phyloP scores from a whole-genome alignment of 2,329 filamentous ascomycete genomes.

The Chrysosporium keratinophilum region DNA sequence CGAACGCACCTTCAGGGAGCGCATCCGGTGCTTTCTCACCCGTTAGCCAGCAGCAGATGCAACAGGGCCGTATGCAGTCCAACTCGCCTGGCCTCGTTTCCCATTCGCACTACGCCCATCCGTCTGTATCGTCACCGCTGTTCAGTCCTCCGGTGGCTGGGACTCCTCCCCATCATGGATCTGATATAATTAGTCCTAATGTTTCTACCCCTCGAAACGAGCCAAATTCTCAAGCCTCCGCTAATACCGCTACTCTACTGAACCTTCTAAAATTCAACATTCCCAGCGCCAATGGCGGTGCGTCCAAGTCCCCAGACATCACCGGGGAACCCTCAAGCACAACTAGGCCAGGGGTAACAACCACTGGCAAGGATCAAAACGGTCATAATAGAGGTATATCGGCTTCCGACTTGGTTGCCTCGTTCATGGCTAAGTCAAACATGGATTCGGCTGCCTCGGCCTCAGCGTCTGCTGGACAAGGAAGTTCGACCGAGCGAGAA shows the following conservation, averaged over 20 bases:
- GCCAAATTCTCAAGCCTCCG: constrained; percentile 32
- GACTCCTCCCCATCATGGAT: constrained; percentile 47
- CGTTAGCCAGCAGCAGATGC: constrained; percentile 24
- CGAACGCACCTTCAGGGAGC: constrained; percentile 30
- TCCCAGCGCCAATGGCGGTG: constrained; percentile 23
- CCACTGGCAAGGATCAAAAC: constrained; percentile 18
- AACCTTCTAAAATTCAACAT: constrained; percentile 57
- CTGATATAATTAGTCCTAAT: constrained; percentile 50
- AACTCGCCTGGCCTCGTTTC: constrained; percentile 27
- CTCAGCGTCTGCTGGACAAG: constrained; percentile 14
- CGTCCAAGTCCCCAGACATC: constrained; percentile 16
- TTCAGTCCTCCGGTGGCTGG: constrained; percentile 46
- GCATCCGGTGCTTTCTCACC: constrained; percentile 24
- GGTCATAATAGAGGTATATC: constrained; percentile 37
- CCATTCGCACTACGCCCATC: constrained; percentile 42
- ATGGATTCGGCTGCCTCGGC: constrained; percentile 27
- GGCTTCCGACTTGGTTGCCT: constrained; percentile 48
- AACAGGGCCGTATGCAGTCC: constrained; percentile 23
- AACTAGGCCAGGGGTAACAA: constrained; percentile 24
- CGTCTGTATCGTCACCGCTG: constrained; percentile 49
- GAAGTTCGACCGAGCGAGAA: constrained; percentile 17
- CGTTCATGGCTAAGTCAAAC: constrained; percentile 38
- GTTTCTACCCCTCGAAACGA: constrained; percentile 36
- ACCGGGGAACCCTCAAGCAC: constrained; percentile 7
- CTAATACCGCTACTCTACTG: constrained; percentile 48